A percentile compares a stretch with the other conserved stretches of the same genome.
Conservation (phyloP, 305 asterid genomes). For the Nicotiana rustica region DNA sequence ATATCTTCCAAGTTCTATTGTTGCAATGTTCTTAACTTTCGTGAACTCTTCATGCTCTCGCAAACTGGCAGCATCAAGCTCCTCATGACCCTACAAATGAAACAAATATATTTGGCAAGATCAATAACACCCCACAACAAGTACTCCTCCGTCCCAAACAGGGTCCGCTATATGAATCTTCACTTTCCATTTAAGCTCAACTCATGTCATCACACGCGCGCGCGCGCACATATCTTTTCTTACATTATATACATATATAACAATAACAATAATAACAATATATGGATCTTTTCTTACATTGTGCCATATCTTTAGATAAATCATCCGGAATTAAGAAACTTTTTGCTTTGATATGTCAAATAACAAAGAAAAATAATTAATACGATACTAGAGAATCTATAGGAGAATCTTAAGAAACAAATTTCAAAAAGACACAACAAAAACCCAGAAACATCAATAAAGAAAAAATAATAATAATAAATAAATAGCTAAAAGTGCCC, state of each 20-base stretch:
- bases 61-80: constrained; percentile 99
- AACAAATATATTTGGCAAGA: neutral
- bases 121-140: neutral
- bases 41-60: constrained; percentile 99
- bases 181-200: too few relatives aligned
- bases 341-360: too few relatives aligned
- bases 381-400: constrained; percentile 7
- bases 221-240: too few relatives aligned
- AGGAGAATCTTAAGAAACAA: neutral
- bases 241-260: too few relatives aligned
- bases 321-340: too few relatives aligned
- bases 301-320: too few relatives aligned
- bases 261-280: too few relatives aligned
- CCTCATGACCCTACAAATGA: constrained; percentile 89
- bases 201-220: too few relatives aligned
- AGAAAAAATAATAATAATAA: neutral
- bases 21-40: constrained; percentile 95
- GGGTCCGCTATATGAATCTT: too few relatives aligned
- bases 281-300: too few relatives aligned
- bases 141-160: too few relatives aligned
- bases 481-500: neutral
- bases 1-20: constrained; percentile 94
- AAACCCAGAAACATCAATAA: neutral
- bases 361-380: neutral
- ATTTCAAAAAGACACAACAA: neutral